Base-by-base conservation (phyloP, 2,329 filamentous ascomycete genomes). In the Hymenoscyphus repandus region DNA sequence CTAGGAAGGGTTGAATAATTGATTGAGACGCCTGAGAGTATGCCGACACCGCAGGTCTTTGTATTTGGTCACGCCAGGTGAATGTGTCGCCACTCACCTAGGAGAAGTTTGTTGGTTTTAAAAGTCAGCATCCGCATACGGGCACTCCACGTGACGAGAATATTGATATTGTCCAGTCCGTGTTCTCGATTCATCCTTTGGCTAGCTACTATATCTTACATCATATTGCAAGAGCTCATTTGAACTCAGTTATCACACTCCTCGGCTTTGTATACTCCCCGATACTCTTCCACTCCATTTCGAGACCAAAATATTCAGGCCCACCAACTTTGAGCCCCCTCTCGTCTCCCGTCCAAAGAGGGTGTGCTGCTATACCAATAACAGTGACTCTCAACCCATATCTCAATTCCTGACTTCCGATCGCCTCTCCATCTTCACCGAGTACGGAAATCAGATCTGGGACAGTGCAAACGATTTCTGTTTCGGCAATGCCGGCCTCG, bases 321-420 rank as follows among this genome's bases (percentile, higher is more conserved):
- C 69, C 69, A 30, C 69, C 69, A 15, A 69, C 50, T 22, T 62
- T 60, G 52, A 72, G 56, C 0, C 65, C 69, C 39, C 65, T 53
- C 41, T 61, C 49, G 13, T 62, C 62, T 10, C 17, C 33, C 6
- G 54, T 75, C 74, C 75, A 78, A 10, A 75, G 54, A 0, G 74
- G 72, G 56, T 74, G 72, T 0, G 73, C 72, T 1, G 74, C 68
- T 33, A 78, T 65, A 0, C 66, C 74, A 50, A 78, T 71, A 0
- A 78, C 74, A 22, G 63, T 70, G 0, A 77, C 75, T 3, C 68
- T 66, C 1, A 77, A 54, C 0, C 75, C 75, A 49, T 77, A 78
- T 4, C 73, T 65, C 22, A 75, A 53, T 10, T 76, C 73, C 22
- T 73, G 73, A 0, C 73, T 71, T 1, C 73, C 73, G 10, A 77